Base-by-base conservation (phyloP, 306 rosid genomes). In the Delonix regia region DNA sequence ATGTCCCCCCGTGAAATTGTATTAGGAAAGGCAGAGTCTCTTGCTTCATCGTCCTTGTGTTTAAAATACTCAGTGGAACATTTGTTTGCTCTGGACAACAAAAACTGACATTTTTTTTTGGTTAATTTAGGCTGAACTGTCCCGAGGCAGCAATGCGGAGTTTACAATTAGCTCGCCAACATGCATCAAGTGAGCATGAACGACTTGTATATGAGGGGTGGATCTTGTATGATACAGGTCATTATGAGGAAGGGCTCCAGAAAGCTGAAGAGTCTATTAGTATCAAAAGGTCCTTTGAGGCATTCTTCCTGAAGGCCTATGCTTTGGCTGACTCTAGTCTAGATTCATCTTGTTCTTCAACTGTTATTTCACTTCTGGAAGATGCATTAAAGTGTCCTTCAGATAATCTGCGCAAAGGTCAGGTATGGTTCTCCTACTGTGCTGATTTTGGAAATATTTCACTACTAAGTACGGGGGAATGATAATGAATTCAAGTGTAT, bases 301-400 rank as follows among this genome's bases (percentile, higher is more conserved):
- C 98, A 34, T 94, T 86, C 87, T 91, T 94, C 84, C 86, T 94
- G 34, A 94, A 94, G 87, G 98, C 98, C 21, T 94, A 94, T 83
- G 98, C 96, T 49, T 84, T 94, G 81, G 97, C 98, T 3, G 97
- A 94, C 85, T 94, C 98, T 49, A 90, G 90, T 82, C 87, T 80
- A 63, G 90, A 90, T 79, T 85, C 92, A 15, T 87, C 92, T 22
- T 86, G 88, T 84, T 91, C 96, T 67, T 88, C 96, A 25, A 85
- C 88, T 75, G 98, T 94, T 63, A 81, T 91, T 79, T 88, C 96
- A 39, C 97, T 91, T 38, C 88, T 94, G 9, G 96, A 94, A 86
- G 97, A 91, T 81, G 98, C 98, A 49, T 81, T 94, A 80, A 91
- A 82, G 85, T 94, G 98, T 86, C 98, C 96, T 60, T 94, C 98